These are phyloP conservation scores for Calonectria pseudoturangicola DNA, from an alignment of 2,329 filamentous ascomycete species.

Conservation along the genomic window DNA sequence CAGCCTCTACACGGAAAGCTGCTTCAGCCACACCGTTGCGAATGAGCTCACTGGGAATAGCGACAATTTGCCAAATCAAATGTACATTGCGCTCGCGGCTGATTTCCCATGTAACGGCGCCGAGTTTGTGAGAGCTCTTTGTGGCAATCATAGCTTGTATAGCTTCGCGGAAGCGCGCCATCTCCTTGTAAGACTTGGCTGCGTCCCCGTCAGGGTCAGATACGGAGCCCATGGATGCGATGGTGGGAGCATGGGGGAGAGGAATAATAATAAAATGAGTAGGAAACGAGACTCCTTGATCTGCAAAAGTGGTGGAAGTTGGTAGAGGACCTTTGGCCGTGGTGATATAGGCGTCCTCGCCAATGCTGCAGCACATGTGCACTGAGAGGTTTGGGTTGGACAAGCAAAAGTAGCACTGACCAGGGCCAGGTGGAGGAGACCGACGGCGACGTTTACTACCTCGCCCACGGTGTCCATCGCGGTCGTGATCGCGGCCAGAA, in stretches of 20 bases:
- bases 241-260: slow-evolving; percentile 85
- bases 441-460: slow-evolving; percentile 67
- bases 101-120: slow-evolving; percentile 94
- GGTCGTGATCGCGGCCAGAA: slow-evolving; percentile 69
- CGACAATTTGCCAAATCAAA: slow-evolving; percentile 94
- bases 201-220: slow-evolving; percentile 71
- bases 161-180: slow-evolving; percentile 85
- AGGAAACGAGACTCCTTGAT: slow-evolving; percentile 82
- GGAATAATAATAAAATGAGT: slow-evolving; percentile 95
- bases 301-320: slow-evolving; percentile 78
- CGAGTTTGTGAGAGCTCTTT: slow-evolving; percentile 76
- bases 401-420: slow-evolving; percentile 95
- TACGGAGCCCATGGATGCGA: slow-evolving; percentile 78
- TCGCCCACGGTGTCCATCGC: slow-evolving; percentile 65
- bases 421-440: slow-evolving; percentile 80
- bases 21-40: slow-evolving; percentile 86
- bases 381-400: slow-evolving; percentile 88
- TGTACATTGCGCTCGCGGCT: slow-evolving; percentile 88
- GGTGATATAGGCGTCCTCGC: slow-evolving; percentile 90
- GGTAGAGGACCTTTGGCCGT: slow-evolving; percentile 94
- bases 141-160: slow-evolving; percentile 87
- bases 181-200: slow-evolving; percentile 82
- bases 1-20: slow-evolving; percentile 90
- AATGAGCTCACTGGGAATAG: slow-evolving; percentile 81
- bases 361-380: slow-evolving; percentile 93